These are phyloP conservation scores for Beauveria bassiana DNA, from an alignment of 2,329 filamentous ascomycete genomes.

Conservation along the genomic window DNA sequence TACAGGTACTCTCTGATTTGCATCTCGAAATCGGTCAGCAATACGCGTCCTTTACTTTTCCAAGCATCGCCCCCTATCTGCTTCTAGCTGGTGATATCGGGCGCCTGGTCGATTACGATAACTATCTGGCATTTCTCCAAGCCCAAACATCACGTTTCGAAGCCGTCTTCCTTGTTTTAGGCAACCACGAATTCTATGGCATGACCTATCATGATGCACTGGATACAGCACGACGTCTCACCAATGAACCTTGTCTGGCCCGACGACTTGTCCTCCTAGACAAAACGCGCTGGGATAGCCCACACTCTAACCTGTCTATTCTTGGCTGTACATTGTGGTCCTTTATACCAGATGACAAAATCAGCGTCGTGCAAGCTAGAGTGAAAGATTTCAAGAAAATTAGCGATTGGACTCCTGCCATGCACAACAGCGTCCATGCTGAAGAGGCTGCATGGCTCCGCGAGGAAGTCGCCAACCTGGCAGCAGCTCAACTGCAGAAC, in stretches of 20 bases:
- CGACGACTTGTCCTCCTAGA: conserved; percentile 33
- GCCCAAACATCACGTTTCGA: conserved; percentile 33
- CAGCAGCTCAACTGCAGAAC: conserved; percentile 15
- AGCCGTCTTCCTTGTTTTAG: conserved; percentile 40
- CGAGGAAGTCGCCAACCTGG: conserved; percentile 23
- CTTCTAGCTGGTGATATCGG: conserved; percentile 45
- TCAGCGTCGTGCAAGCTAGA: conserved; percentile 31
- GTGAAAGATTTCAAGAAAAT: conserved; percentile 50
- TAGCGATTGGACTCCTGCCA: conserved; percentile 38
- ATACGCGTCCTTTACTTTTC: conserved; percentile 28
- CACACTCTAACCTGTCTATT: conserved; percentile 31
- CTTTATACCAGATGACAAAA: conserved; percentile 31
- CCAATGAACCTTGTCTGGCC: conserved; percentile 23
- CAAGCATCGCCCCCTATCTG: conserved; percentile 27
- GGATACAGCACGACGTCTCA: conserved; percentile 23
- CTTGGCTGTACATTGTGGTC: conserved; percentile 48
- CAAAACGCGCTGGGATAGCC: conserved; percentile 21
- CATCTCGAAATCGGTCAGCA: conserved; percentile 33
- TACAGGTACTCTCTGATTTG: conserved; percentile 32
- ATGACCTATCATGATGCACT: conserved; percentile 25
- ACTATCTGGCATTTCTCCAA: conserved; percentile 35
- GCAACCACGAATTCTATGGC: conserved; percentile 47
- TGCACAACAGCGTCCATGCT: conserved; percentile 40
- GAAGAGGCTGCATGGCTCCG: conserved; percentile 44
- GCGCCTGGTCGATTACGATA: conserved; percentile 37